Percentiles rank a stretch among this genome's conserved stretches.
phyloP scores from a whole-genome alignment of 176 grass and related monocot species.

The Echinochloa phyllopogon region DNA sequence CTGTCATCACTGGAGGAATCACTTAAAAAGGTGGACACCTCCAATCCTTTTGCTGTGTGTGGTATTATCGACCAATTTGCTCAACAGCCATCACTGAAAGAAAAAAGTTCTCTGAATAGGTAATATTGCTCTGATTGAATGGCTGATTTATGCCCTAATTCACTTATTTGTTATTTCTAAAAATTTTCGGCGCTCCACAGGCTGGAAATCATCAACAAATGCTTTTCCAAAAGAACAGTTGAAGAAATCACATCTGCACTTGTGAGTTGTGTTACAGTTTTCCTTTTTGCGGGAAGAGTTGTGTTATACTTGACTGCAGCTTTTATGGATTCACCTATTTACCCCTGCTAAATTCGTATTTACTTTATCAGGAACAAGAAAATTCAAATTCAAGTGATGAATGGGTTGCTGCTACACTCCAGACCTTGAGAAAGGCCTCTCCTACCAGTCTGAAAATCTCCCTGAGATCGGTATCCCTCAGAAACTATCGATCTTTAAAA shows the following conservation, averaged over 20 bases:
- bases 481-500: neutral
- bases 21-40: slow-evolving; percentile 66
- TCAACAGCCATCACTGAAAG: slow-evolving; percentile 70
- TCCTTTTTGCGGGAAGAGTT: neutral
- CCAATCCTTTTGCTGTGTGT: slow-evolving; percentile 71
- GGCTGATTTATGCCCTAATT: slow-evolving; percentile 6
- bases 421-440: slow-evolving; percentile 82
- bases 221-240: slow-evolving; percentile 89
- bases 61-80: slow-evolving; percentile 80
- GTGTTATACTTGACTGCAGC: slow-evolving; percentile 18
- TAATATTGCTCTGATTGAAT: slow-evolving; percentile 28
- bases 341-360: slow-evolving; percentile 40
- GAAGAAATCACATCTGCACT: slow-evolving; percentile 91
- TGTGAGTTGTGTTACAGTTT: slow-evolving; percentile 60
- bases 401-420: slow-evolving; percentile 65
- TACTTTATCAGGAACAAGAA: slow-evolving; percentile 73
- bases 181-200: slow-evolving; percentile 37
- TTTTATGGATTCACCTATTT: slow-evolving; percentile 6
- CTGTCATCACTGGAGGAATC: slow-evolving; percentile 71
- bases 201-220: slow-evolving; percentile 85
- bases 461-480: slow-evolving; percentile 71
- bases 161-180: slow-evolving; percentile 17
- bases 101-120: slow-evolving; percentile 73
- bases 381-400: slow-evolving; percentile 51
- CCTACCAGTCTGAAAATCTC: slow-evolving; percentile 91